A percentile compares a stretch with the other conserved stretches of the same genome.
phyloP scores from a whole-genome alignment of 441 rosid species.

The Iberis amara region DNA sequence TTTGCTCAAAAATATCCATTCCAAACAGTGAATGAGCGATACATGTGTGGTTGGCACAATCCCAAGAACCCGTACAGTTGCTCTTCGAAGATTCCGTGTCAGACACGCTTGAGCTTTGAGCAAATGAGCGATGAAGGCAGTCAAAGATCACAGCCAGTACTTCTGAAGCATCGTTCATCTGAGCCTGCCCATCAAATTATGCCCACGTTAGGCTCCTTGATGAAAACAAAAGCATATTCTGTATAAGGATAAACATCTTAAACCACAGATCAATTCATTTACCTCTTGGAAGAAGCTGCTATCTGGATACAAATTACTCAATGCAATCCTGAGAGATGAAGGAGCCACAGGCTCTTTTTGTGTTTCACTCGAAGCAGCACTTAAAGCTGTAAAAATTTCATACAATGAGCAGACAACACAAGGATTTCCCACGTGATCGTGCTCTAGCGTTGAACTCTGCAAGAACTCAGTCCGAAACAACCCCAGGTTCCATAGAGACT shows the following conservation, averaged over 20 bases:
- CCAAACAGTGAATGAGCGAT: constrained; percentile 86
- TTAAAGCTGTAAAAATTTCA: constrained; percentile 72
- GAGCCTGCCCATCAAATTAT: constrained; percentile 54
- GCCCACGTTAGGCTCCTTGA: constrained; percentile 11
- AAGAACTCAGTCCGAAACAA: constrained; percentile 72
- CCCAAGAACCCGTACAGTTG: constrained; percentile 65
- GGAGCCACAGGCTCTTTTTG: constrained; percentile 77
- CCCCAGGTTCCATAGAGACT: constrained; percentile 94
- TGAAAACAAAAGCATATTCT: not conserved
- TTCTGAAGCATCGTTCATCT: constrained; percentile 99
- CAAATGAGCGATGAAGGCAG: constrained; percentile 86
- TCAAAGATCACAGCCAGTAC: constrained; percentile 79
- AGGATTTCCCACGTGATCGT: constrained; percentile 86
- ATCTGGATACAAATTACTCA: constrained; percentile 87
- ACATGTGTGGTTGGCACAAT: constrained; percentile 64
- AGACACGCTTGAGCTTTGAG: constrained; percentile 48
- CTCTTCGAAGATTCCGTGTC: constrained; percentile 62
- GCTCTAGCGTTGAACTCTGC: constrained; percentile 60
- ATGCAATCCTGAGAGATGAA: constrained; percentile 71
- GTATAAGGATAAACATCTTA: constrained; percentile 11
- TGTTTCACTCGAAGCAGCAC: constrained; percentile 44
- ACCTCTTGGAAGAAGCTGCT: constrained; percentile 94
- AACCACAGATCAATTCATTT: constrained; percentile 24
- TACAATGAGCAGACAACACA: constrained; percentile 84
- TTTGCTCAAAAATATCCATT: constrained; percentile 72